Evolutionary conservation across 2,329 filamentous ascomycete genomes (phyloP), one percentile per base, ranked within the genome.

Genomic region (Hortaea sp.): DNA sequence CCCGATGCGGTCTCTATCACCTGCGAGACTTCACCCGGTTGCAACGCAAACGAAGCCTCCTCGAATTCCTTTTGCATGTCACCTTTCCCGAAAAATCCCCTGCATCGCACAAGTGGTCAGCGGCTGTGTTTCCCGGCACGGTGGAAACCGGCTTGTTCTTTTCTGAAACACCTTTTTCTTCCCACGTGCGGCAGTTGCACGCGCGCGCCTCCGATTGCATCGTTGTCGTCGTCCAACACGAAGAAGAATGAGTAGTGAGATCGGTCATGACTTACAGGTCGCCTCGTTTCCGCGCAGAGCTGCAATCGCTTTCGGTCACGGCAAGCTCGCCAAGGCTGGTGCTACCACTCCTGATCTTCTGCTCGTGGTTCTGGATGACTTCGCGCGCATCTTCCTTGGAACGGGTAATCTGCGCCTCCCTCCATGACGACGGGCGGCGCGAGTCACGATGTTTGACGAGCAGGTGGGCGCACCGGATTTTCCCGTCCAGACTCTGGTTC

Each of bases 31-130:
- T 95, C 79, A 31, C 88, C 89, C 2, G 84, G 82, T 66, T 89
- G 78, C 46, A 98, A 74, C n/a, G 78, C 82, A 69, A 98, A 98
- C 1, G 92, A 85, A 4, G 89, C 89, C 47, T 95, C 88, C 70
- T 98, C 92, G 62, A 98, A 98, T 69, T 95, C 90, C 72, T 89
- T 90, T 66, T 98, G 92, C 92, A 98, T 98, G 61, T 97, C 90
- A 29, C 88, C 88, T 59, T 78, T 82, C 46, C 88, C 89, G 66
- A 98, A 98, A 68, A 89, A 95, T 13, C 92, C 92, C 53, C 79
- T 83, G 48, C 13, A 27, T 39, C 13, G n/a, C 38, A 41, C 28
- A 35, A 29, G 29, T 20, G 9, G 42, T 59, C 48, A 59, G 57
- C 46, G 41, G 41, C 49, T 44, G 37, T 45, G 30, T 29, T 11